These are phyloP conservation scores for Canavalia ensiformis DNA, from an alignment of 306 rosid species.

Conservation along the genomic window DNA sequence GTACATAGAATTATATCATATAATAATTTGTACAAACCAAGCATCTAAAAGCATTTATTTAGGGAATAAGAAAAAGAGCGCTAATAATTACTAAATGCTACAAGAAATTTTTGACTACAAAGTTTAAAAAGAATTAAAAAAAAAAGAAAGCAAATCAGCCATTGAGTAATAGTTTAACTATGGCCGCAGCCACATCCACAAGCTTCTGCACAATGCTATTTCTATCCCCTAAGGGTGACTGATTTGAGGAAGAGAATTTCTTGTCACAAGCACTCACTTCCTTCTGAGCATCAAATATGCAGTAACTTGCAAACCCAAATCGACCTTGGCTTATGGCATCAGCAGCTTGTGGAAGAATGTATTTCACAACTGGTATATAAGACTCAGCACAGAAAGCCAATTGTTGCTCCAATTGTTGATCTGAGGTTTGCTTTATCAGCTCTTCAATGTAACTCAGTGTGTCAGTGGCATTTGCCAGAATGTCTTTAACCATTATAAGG, in stretches of 20 bases:
- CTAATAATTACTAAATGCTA: not conserved
- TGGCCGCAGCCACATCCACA: slow-evolving; percentile 70
- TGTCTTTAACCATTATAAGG: slow-evolving; percentile 54
- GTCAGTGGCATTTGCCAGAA: slow-evolving; percentile 55
- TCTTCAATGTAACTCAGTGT: slow-evolving; percentile 57
- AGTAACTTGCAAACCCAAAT: slow-evolving; percentile 76
- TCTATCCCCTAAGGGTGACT: slow-evolving; percentile 63
- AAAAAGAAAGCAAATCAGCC: slow-evolving; percentile 45
- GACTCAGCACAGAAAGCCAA: slow-evolving; percentile 84
- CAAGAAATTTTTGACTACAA: not conserved
- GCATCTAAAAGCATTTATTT: slow-evolving; percentile 36
- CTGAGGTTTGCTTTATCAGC: slow-evolving; percentile 56
- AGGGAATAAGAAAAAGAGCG: slow-evolving; percentile 14
- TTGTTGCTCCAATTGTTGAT: slow-evolving; percentile 60
- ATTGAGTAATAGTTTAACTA: slow-evolving; percentile 57
- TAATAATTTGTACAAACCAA: slow-evolving; percentile 40
- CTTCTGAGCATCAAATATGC: slow-evolving; percentile 74
- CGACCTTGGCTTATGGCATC: slow-evolving; percentile 68
- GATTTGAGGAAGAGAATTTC: slow-evolving; percentile 55
- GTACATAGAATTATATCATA: slow-evolving; percentile 28
- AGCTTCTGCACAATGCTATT: slow-evolving; percentile 64
- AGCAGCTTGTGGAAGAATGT: slow-evolving; percentile 80
- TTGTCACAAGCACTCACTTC: slow-evolving; percentile 72
- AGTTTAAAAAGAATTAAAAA: not conserved
- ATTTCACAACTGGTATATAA: slow-evolving; percentile 80